Evolutionary conservation across 2,329 filamentous ascomycete species (phyloP), one percentile per base, ranked within the genome.

Genomic region (Fusarium napiforme): DNA sequence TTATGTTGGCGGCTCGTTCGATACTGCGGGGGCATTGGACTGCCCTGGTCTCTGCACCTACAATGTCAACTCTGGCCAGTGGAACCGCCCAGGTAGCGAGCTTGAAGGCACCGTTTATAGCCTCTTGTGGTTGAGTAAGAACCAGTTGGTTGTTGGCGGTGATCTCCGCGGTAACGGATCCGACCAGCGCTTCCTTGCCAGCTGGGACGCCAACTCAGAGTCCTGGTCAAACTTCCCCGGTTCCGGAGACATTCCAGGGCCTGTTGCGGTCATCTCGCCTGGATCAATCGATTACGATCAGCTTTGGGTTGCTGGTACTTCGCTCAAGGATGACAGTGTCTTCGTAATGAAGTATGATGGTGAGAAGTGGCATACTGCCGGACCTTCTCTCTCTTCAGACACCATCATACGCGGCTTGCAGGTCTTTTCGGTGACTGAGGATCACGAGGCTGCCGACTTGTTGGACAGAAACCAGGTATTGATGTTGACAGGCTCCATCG

Each of bases 271-370:
- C 8, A 85, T 99, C 60, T 90, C 93, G 2, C 87, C 92, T 18
- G 95, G 92, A n/a, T 93, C 91, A 42, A 85, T 87, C 60, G 91
- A 94, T 72, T 89, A 90, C 67, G 89, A 90, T 56, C 87, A 94
- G 72, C 87, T 97, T 73, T 99, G 96, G 95, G 90, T 93, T 55
- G 89, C 93, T 28, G 97, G 97, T 46, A 91, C 88, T 64, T 87
- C 88, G 11, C 69, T 77, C 18, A 85, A 85, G 23, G 92, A 92
- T 43, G 91, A 90, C 28, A 91, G 92, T 0, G 86, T 91, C 34
- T 98, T 93, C 81, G 84, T 99, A 50, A 91, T 95, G 84, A 95
- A 95, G 79, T 97, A 93, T 78, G 90, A 97, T 78, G 93, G 93
- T 42, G 86, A 86, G 42, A 87, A 87, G 45, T 97, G 94, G 91